phyloP scores from a whole-genome alignment of 2,329 filamentous ascomycete species.

The Septoria petroselini region DNA sequence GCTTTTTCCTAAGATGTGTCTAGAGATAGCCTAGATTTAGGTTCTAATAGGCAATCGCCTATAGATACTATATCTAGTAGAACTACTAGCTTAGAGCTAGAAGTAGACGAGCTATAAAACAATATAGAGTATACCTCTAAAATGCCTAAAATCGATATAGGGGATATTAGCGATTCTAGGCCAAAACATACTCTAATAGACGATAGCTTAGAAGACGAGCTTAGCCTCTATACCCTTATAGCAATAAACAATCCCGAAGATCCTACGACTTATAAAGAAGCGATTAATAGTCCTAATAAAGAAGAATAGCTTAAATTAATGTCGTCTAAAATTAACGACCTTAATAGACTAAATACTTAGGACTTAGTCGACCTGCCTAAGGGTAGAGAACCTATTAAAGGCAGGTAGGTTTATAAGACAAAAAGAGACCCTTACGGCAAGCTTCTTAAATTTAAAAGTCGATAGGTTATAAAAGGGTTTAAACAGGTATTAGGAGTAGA shows the following conservation, averaged over 20 bases:
- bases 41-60: too few species aligned
- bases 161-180: too few species aligned
- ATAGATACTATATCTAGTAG: too few species aligned
- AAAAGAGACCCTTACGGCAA: constrained; percentile 1
- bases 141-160: too few species aligned
- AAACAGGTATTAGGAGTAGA: constrained; percentile 6
- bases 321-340: constrained; percentile 5
- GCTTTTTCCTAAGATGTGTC: too few species aligned
- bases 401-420: constrained; percentile 6
- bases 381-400: constrained; percentile 7
- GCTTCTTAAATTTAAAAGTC: constrained; percentile 4
- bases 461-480: constrained; percentile 8
- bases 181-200: not conserved
- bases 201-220: constrained; percentile 6
- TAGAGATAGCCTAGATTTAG: too few species aligned
- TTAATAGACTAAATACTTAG: not conserved
- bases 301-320: constrained; percentile 3
- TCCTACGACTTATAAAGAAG: constrained; percentile 12
- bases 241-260: constrained; percentile 1
- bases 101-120: too few species aligned
- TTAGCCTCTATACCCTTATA: constrained; percentile 1
- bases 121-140: too few species aligned
- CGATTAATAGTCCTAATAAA: not conserved
- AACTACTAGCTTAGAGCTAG: too few species aligned
- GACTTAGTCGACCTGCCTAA: constrained; percentile 5